These are phyloP conservation scores for Dioszegia hungarica DNA, from an alignment of 768 basidiomycete genomes.

Conservation along the genomic window DNA sequence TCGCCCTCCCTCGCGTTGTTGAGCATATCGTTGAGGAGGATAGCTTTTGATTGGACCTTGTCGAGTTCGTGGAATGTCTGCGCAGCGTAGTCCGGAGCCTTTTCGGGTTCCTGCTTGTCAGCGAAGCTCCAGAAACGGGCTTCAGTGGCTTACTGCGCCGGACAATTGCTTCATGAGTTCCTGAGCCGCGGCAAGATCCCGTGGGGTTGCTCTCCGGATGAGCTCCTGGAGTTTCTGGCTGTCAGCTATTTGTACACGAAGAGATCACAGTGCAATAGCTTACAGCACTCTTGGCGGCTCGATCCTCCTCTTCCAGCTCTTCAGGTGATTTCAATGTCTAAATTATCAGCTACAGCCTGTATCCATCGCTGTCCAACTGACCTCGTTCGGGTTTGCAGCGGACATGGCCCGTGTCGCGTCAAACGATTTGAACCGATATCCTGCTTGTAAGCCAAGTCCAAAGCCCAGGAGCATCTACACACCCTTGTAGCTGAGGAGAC, in stretches of 20 bases:
- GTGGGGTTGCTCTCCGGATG: constrained; percentile 89
- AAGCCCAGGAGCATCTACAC: no score
- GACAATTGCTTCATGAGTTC: constrained; percentile 95
- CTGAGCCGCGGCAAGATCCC: constrained; percentile 90
- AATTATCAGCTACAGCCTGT: neutral
- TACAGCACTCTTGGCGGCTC: constrained; percentile 82
- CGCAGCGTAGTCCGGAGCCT: constrained; percentile 86
- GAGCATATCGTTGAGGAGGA: constrained; percentile 93
- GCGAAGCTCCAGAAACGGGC: constrained; percentile 3
- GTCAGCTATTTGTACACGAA: neutral
- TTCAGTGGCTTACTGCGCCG: constrained; percentile 62
- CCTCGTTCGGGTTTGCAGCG: constrained; percentile 50
- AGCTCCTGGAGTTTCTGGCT: constrained; percentile 87
- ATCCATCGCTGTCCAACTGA: constrained; percentile 29
- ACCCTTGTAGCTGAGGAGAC: constrained; percentile 89
- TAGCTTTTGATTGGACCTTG: constrained; percentile 89
- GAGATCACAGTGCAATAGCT: constrained; percentile 17
- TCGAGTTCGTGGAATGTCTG: constrained; percentile 86
- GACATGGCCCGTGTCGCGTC: constrained; percentile 48
- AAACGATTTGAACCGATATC: constrained; percentile 53
- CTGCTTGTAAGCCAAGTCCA: constrained; percentile 27
- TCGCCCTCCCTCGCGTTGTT: constrained; percentile 86
- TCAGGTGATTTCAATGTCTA: constrained; percentile 91
- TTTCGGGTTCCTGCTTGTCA: constrained; percentile 66
- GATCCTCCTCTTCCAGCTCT: constrained; percentile 91